Percentiles rank a stretch among this genome's conserved stretches.
Evolutionary conservation across 768 basidiomycete species (phyloP).

Genomic region (Hebeloma cylindrosporum): DNA sequence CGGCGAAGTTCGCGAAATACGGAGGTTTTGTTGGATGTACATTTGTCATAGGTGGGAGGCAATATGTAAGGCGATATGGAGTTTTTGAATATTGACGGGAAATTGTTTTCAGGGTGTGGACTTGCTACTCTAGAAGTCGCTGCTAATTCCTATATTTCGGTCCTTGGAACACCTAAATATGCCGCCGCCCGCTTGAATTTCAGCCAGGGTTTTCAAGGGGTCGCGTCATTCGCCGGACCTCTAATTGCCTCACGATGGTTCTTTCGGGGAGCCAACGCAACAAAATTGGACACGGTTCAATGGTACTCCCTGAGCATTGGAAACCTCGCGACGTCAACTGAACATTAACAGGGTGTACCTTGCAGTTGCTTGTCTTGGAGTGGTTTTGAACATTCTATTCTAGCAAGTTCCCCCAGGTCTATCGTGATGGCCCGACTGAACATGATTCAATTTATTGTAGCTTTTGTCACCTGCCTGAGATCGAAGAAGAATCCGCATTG

Average conservation of each 20-base stretch:
- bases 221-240: conserved; percentile 72
- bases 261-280: conserved; percentile 64
- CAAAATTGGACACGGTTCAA: conserved; percentile 64
- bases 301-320: conserved; percentile 43
- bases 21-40: conserved; percentile 76
- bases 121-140: conserved; percentile 68
- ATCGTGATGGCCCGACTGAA: not conserved
- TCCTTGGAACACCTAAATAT: conserved; percentile 64
- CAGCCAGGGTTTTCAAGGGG: conserved; percentile 77
- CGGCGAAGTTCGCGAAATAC: conserved; percentile 64
- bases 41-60: conserved; percentile 56
- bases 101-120: conserved; percentile 51
- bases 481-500: conserved; percentile 62
- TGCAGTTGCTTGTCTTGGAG: conserved; percentile 61
- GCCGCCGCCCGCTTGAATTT: conserved; percentile 77
- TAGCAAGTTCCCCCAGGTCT: conserved; percentile 40
- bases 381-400: conserved; percentile 63
- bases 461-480: conserved; percentile 69
- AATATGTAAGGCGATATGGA: not conserved
- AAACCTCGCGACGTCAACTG: not conserved
- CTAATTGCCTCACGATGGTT: conserved; percentile 77
- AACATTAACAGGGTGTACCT: conserved; percentile 53
- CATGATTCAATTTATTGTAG: conserved; percentile 28
- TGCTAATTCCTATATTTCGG: conserved; percentile 79
- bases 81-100: not conserved